A percentile compares a stretch with the other conserved stretches of the same genome.
phyloP scores from a whole-genome alignment of 768 basidiomycete genomes.

The Suillus occidentalis region DNA sequence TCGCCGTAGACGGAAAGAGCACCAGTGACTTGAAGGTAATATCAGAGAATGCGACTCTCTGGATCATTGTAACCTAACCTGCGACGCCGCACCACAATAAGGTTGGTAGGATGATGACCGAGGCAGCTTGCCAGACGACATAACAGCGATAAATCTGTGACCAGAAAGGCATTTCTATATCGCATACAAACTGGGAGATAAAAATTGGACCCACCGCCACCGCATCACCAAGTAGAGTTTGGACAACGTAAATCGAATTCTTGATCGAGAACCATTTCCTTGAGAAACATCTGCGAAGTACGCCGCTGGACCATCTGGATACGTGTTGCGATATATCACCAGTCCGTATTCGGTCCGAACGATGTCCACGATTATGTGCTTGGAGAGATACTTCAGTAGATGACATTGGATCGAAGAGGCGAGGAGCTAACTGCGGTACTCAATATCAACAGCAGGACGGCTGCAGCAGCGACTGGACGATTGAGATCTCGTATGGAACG shows the following conservation, averaged over 20 bases:
- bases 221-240: slow-evolving; percentile 12
- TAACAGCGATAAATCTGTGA: slow-evolving; percentile 17
- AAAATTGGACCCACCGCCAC: slow-evolving; percentile 3
- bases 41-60: neutral
- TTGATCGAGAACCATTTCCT: slow-evolving; percentile 24
- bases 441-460: slow-evolving; percentile 19
- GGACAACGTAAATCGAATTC: slow-evolving; percentile 18
- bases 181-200: neutral
- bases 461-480: slow-evolving; percentile 15
- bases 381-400: neutral
- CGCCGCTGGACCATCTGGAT: slow-evolving; percentile 21
- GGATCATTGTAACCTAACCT: neutral
- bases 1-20: slow-evolving; percentile 5
- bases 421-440: slow-evolving; percentile 21
- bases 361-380: slow-evolving; percentile 18
- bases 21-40: neutral
- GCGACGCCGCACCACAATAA: slow-evolving; percentile 10
- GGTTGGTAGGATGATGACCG: slow-evolving; percentile 11
- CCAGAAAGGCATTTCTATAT: neutral
- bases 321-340: slow-evolving; percentile 17
- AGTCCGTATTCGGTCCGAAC: slow-evolving; percentile 19
- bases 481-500: slow-evolving; percentile 6
- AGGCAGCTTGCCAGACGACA: slow-evolving; percentile 15
- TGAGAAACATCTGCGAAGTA: slow-evolving; percentile 18
- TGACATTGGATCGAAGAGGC: neutral